Evolutionary conservation across 2,329 filamentous ascomycete species (phyloP), one percentile per base, ranked within the genome.

Genomic region (Exophiala xenobiotica): DNA sequence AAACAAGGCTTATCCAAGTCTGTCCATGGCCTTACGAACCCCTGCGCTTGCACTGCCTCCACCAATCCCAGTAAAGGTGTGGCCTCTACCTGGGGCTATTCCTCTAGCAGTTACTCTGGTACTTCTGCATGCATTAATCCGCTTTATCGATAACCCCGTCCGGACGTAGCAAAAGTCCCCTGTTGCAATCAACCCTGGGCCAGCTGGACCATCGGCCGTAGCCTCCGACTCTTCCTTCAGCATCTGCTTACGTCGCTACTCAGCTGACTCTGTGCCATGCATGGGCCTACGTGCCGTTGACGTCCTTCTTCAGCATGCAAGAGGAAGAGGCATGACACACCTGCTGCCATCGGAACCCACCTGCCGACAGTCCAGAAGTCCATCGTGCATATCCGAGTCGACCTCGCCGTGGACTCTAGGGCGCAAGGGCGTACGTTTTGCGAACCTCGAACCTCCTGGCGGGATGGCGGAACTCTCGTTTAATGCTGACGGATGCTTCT

Each of bases 21-120:
- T 12, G 31, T 14, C 31, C 31, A 35, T 35, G 18, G 31, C 12
- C 5, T 4, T 35, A 35, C 27, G n/a, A 16, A 27, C 19, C 26
- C 11, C 42, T 18, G 42, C 26, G 23, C 29, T 33, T 29, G 47
- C 47, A 50, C 47, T 29, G 47, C 47, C 47, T 44, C 23, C 9
- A 44, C 39, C 16, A 49, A 39, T 40, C 31, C 35, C 45, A 16
- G 26, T 41, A n/a, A n/a, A n/a, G n/a, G 31, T 16, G 31, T 35
- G 31, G 31, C 31, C 12, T 35, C 31, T 35, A 12, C 29, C 31
- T 35, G 5, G 31, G 31, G 6, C 31, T 12, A 35, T 16, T 35
- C 31, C 12, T 35, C n/a, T 35, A 12, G 14, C n/a, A 35, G 31
- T 35, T 16, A 35, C 31, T 35, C 31, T 8, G n/a, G 31, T 35